Percentiles rank a stretch among this genome's conserved stretches.
These are phyloP conservation scores for Fistulinella prunicolor DNA, from an alignment of 768 basidiomycete genomes.

Conservation along the genomic window DNA sequence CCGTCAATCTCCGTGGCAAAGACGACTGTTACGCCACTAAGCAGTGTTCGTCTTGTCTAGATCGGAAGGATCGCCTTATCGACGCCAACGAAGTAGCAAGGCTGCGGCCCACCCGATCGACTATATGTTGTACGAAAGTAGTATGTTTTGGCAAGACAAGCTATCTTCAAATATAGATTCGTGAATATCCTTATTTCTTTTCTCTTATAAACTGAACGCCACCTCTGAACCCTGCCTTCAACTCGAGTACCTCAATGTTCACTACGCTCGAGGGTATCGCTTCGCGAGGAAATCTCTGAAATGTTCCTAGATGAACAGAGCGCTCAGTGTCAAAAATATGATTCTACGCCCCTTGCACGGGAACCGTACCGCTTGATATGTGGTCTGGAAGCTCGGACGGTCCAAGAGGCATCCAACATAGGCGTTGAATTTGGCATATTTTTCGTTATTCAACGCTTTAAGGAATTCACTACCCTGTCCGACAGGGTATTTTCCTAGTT, in stretches of 20 bases:
- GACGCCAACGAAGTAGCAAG: too few species aligned
- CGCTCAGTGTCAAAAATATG: background rate
- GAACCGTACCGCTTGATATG: conserved; percentile 48
- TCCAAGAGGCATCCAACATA: conserved; percentile 48
- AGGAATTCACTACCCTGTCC: conserved; percentile 47
- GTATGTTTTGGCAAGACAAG: too few species aligned
- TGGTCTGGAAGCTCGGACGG: conserved; percentile 53
- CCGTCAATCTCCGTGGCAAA: too few species aligned
- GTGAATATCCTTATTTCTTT: too few species aligned
- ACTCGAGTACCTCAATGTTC: background rate
- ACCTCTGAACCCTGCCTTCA: too few species aligned
- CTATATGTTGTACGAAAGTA: too few species aligned
- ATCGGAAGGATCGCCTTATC: too few species aligned
- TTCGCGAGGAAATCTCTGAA: background rate
- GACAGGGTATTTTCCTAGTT: conserved; percentile 47
- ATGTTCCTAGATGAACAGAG: conserved; percentile 10
- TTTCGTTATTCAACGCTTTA: conserved; percentile 37
- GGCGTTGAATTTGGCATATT: conserved; percentile 48
- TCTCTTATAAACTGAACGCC: too few species aligned
- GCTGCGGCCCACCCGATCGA: too few species aligned
- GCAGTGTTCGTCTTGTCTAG: too few species aligned
- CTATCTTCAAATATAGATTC: too few species aligned
- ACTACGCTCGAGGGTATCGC: conserved; percentile 6
- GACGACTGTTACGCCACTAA: too few species aligned
- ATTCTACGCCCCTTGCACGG: background rate